Base-by-base conservation (phyloP, 352 stramenopile species). In the Phytophthora kernoviae region DNA sequence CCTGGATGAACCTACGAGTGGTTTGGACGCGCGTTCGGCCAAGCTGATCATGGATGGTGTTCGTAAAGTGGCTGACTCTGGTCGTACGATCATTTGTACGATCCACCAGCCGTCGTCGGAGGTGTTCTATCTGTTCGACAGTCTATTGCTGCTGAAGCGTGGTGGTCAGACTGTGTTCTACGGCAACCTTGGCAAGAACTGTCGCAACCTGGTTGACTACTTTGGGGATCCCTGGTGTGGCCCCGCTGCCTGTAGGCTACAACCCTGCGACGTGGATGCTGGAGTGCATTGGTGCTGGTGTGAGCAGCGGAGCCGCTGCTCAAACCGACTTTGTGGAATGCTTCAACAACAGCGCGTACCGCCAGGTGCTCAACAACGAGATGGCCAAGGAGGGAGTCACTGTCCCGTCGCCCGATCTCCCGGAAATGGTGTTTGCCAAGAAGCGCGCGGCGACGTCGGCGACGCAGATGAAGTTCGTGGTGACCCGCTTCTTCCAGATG, bases 191-290 rank as follows among this genome's bases (percentile, higher is more conserved):
- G 41, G 41, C 41, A 14, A 47, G 18, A 59, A 75, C 24, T 54
- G 42, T 15, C 39, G 44, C 27, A 71, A 61, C 32, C 41, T 80
- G 54, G 54, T 79, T 12, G 51, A 68, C 22, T 77, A 79, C 58
- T 74, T 79, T 49, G 60, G 70, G 39, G 4, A 73, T 79, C 24
- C 47, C 40, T 22, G 56, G 42, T 40, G 37, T 64, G 24, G 14
- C 37, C 42, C 61, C 72, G 9, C 59, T 65, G 27, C 72, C 76
- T 24, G 45, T 32, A 2, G 57, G 50, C 8, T 58, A 66, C 51
- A 74, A 73, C 54, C 88, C 88, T 6, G 83, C 86, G 4, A 93
- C 84, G 24, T 96, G 84, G 84, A 93, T 96, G 84, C 51, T 96
- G 1, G 75, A 83, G 27, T 72, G 67, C 17, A 81, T 83, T 20